Percentiles rank a stretch among this genome's conserved stretches.
phyloP scores from a whole-genome alignment of 2,329 filamentous ascomycete genomes.

The Paracamarosporium sp. region DNA sequence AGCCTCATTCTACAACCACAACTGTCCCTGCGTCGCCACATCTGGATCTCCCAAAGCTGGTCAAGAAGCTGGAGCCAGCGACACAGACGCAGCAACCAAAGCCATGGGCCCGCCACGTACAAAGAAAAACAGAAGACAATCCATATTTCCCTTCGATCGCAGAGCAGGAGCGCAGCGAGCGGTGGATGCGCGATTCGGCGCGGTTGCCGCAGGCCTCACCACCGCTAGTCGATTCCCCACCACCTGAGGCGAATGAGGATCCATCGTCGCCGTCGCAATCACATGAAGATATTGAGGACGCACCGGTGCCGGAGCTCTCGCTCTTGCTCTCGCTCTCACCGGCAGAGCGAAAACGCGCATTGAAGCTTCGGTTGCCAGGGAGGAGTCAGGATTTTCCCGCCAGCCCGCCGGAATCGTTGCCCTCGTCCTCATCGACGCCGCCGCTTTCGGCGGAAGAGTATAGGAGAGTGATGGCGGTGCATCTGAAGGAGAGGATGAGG shows the following conservation, averaged over 20 bases:
- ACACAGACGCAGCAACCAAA: not conserved
- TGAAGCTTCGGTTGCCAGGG: not conserved
- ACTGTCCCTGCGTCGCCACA: slow-evolving; percentile 1
- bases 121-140: not conserved
- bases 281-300: not conserved
- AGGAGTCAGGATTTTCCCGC: not conserved
- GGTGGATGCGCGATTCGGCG: not conserved
- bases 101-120: not conserved
- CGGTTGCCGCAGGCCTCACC: not conserved
- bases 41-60: not conserved
- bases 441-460: not conserved
- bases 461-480: not conserved
- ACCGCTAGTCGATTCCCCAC: not conserved
- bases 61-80: not conserved
- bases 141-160: slow-evolving; percentile 1
- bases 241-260: not conserved
- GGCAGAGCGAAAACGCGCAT: not conserved
- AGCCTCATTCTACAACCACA: not conserved
- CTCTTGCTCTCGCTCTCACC: not conserved
- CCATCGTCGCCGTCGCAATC: not conserved
- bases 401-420: not conserved
- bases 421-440: not conserved
- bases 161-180: not conserved
- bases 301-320: no score
- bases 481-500: not conserved